These are phyloP conservation scores for Entomortierella chlamydospora DNA, from an alignment of 192 early-diverging fungal genomes.

Conservation along the genomic window DNA sequence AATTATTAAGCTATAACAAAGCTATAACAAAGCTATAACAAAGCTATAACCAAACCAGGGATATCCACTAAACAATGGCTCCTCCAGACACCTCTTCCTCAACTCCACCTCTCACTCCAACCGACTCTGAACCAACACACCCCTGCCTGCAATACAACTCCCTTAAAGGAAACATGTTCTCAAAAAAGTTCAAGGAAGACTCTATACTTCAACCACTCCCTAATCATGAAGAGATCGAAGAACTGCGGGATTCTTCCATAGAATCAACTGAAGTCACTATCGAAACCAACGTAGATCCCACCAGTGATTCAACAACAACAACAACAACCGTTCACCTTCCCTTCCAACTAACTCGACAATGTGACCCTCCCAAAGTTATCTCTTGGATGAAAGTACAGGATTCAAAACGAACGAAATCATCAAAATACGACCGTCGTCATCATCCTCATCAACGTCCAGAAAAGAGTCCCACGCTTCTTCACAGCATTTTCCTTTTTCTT, in stretches of 20 bases:
- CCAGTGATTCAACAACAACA: constrained; percentile 39
- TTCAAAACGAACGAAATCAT: background rate
- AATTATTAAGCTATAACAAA: too few species aligned
- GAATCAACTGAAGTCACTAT: constrained; percentile 26
- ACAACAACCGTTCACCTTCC: constrained; percentile 47
- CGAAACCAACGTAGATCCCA: constrained; percentile 42
- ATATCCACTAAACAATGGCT: background rate
- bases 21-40: too few species aligned
- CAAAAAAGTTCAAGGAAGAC: too few species aligned
- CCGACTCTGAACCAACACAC: background rate
- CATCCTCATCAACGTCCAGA: constrained; percentile 12
- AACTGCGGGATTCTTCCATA: background rate
- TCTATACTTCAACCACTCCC: background rate
- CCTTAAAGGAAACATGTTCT: too few species aligned
- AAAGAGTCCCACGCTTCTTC: background rate
- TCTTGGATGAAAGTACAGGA: constrained; percentile 47
- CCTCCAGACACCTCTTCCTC: background rate
- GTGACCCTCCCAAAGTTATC: constrained; percentile 38
- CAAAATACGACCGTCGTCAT: background rate
- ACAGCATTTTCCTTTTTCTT: constrained; percentile 28
- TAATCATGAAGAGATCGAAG: background rate
- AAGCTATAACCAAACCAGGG: too few species aligned
- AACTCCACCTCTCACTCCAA: too few species aligned
- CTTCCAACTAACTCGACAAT: constrained; percentile 27
- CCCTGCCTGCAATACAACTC: background rate